Evolutionary conservation across 108 stramenopile species (phyloP).

Genomic region (Fistulifera pelliculosa): DNA sequence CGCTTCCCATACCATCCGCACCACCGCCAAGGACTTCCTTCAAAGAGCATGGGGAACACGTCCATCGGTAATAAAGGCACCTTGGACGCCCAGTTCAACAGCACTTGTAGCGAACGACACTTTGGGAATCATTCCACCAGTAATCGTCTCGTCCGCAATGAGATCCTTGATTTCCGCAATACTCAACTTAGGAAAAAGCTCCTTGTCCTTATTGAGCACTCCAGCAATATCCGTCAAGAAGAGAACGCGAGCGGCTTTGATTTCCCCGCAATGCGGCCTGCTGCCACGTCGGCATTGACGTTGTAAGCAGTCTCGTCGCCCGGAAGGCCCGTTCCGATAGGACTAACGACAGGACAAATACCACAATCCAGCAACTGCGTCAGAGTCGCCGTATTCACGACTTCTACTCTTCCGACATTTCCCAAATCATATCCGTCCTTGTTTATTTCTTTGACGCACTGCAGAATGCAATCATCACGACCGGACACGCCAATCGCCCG

Average conservation of each 20-base stretch:
- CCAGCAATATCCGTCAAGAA: conserved; percentile 97
- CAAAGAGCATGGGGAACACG: conserved; percentile 80
- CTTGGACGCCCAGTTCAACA: conserved; percentile 67
- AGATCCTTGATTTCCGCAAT: conserved; percentile 62
- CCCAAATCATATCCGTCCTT: conserved; percentile 73
- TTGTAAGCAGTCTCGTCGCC: conserved; percentile 83
- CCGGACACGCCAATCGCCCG: conserved; percentile 84
- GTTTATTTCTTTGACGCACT: conserved; percentile 59
- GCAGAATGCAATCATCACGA: conserved; percentile 81
- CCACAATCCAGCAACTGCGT: conserved; percentile 64
- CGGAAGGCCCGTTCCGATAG: conserved; percentile 83
- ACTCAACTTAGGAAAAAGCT: conserved; percentile 57
- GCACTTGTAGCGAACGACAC: conserved; percentile 75
- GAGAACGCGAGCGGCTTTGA: conserved; percentile 77
- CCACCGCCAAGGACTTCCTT: conserved; percentile 67
- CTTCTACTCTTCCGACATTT: conserved; percentile 83
- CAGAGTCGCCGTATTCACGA: conserved; percentile 75
- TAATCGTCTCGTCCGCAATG: conserved; percentile 88
- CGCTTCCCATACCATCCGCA: conserved; percentile 27
- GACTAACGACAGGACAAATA: conserved; percentile 90
- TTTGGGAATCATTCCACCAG: conserved; percentile 91
- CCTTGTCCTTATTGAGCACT: conserved; percentile 87
- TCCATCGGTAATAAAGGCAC: conserved; percentile 83
- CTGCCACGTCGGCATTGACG: conserved; percentile 97
- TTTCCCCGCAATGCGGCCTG: conserved; percentile 90